A percentile compares a stretch with the other conserved stretches of the same genome.
phyloP scores from a whole-genome alignment of 495 filamentous ascomycete species.

The Chaetomium cochliodes region DNA sequence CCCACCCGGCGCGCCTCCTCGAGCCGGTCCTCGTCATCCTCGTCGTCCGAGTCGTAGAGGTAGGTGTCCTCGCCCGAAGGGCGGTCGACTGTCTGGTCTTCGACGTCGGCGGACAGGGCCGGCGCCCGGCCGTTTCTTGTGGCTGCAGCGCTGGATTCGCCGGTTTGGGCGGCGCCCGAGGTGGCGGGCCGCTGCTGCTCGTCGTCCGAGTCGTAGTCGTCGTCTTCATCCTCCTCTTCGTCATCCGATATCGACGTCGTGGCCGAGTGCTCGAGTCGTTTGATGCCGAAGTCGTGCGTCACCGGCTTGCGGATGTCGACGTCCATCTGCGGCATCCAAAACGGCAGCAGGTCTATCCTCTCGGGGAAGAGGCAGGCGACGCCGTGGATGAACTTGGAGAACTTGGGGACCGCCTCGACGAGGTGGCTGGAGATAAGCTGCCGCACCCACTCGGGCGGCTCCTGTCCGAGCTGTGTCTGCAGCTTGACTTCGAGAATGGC shows the following conservation, averaged over 20 bases:
- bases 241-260: conserved; percentile 77
- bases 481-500: conserved; percentile 96
- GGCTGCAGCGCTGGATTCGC: conserved; percentile 34
- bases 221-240: conserved; percentile 54
- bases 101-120: conserved; percentile 43
- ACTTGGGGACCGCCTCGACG: conserved; percentile 97
- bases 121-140: conserved; percentile 47
- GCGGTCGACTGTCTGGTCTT: conserved; percentile 45
- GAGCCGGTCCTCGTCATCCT: conserved; percentile 62
- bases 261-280: conserved; percentile 69
- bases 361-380: conserved; percentile 81
- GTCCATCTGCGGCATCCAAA: conserved; percentile 98
- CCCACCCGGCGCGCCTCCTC: conserved; percentile 72
- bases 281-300: conserved; percentile 83
- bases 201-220: conserved; percentile 57
- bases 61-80: conserved; percentile 66
- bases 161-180: conserved; percentile 29
- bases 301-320: conserved; percentile 93
- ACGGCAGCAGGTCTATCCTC: conserved; percentile 86
- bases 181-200: conserved; percentile 38
- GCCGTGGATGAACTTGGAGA: conserved; percentile 99
- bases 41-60: conserved; percentile 92
- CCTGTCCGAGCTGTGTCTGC: conserved; percentile 94
- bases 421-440: conserved; percentile 89
- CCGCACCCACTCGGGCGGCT: conserved; percentile 93